Percentiles rank a stretch among this genome's conserved stretches.
phyloP scores from a whole-genome alignment of 2,329 filamentous ascomycete genomes.

The Cladosporium sp. region DNA sequence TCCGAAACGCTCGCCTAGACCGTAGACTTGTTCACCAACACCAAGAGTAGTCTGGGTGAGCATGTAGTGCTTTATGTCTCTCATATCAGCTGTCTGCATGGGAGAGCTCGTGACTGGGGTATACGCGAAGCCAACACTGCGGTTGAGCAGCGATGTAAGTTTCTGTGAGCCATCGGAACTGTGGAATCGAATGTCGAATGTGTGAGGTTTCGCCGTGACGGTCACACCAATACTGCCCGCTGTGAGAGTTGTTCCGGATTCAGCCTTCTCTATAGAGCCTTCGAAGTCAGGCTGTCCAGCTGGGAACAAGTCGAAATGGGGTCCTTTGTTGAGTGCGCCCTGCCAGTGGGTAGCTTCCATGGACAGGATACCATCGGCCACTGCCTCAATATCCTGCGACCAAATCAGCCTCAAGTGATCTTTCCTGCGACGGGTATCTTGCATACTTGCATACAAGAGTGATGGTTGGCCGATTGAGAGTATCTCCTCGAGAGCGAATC shows the following conservation, averaged over 20 bases:
- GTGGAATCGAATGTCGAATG: constrained; percentile 56
- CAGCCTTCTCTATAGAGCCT: constrained; percentile 38
- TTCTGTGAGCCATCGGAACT: constrained; percentile 46
- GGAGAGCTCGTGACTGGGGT: constrained; percentile 50
- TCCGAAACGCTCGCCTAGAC: constrained; percentile 72
- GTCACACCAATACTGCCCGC: constrained; percentile 53
- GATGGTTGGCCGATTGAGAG: constrained; percentile 50
- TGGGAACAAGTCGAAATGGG: constrained; percentile 57
- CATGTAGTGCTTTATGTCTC: constrained; percentile 38
- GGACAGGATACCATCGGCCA: constrained; percentile 57
- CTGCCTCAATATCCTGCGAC: constrained; percentile 49
- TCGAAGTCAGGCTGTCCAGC: constrained; percentile 44
- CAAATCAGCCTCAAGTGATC: neutral
- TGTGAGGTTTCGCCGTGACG: constrained; percentile 45
- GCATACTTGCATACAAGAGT: constrained; percentile 40
- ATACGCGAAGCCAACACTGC: constrained; percentile 57
- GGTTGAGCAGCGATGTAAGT: constrained; percentile 52
- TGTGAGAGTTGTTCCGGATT: constrained; percentile 46
- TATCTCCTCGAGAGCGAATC: constrained; percentile 53
- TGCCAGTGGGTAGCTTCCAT: constrained; percentile 57
- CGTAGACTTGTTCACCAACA: constrained; percentile 64
- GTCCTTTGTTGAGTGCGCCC: constrained; percentile 50
- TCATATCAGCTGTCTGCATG: constrained; percentile 52
- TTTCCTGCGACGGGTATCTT: neutral
- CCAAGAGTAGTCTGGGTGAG: constrained; percentile 44